Conservation (phyloP, 2,329 filamentous ascomycete genomes). For the Eurotiales sp. region DNA sequence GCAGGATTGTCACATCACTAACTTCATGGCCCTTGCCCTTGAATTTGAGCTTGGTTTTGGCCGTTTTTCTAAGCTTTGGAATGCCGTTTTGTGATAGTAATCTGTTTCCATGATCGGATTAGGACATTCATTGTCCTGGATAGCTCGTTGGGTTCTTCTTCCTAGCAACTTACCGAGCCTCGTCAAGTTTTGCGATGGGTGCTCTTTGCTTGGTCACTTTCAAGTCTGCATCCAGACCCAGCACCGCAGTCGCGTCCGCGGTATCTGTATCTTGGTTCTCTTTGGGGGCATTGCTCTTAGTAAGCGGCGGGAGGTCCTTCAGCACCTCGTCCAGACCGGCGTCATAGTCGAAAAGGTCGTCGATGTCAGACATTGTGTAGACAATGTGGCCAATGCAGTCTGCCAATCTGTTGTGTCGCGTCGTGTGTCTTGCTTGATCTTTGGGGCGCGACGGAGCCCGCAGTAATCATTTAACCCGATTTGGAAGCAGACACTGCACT, state of each 20-base stretch:
- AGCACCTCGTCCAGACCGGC: constrained; percentile 53
- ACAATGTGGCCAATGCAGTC: too few species aligned
- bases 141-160: background rate
- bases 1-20: too few species aligned
- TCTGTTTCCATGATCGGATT: constrained; percentile 41
- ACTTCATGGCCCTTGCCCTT: constrained; percentile 95
- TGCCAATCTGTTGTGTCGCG: too few species aligned
- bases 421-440: too few species aligned
- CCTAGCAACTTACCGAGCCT: constrained; percentile 64
- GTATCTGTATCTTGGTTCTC: constrained; percentile 2
- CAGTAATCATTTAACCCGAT: constrained; percentile 14
- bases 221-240: constrained; percentile 85
- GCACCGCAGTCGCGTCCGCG: constrained; percentile 10
- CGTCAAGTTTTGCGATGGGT: constrained; percentile 82
- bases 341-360: constrained; percentile 75
- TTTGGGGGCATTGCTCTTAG: constrained; percentile 16
- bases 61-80: constrained; percentile 70
- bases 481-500: background rate
- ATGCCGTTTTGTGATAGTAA: constrained; percentile 82
- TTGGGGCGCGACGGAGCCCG: constrained; percentile 15
- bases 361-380: constrained; percentile 48
- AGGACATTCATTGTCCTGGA: background rate
- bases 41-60: constrained; percentile 67
- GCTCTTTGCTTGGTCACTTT: constrained; percentile 72
- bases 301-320: constrained; percentile 32